Base-by-base conservation (phyloP, 2,329 filamentous ascomycete species). In the Alternaria dauci region DNA sequence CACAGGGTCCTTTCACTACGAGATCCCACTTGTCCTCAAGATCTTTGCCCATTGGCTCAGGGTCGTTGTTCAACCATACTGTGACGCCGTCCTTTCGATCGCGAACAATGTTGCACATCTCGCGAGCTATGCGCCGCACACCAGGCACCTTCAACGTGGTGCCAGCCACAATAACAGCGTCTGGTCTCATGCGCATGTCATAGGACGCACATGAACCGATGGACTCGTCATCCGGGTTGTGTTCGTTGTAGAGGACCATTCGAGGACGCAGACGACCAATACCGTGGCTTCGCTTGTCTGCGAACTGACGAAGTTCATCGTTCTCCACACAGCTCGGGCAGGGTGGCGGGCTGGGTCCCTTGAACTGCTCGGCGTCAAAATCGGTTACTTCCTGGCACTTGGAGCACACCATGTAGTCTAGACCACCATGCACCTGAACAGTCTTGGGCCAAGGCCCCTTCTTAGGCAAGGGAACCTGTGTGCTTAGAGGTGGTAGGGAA, bases 211-310 rank as follows among this genome's bases (percentile, higher is more conserved):
- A 94, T 23, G 92, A 92, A 43, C 94, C 94, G 76, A 99, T 99
- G 14, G 95, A 94, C 70, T 97, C 94, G 68, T 95, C 93, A 67
- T 99, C 95, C 0, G 95, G 95, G 75, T 98, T 97, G 76, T 92
- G 91, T 78, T 99, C 95, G 76, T 98, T 97, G 82, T 99, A 99
- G 9, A 99, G 85, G 5, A 98, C 94, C 82, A 99, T 97, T 58
- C 95, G 88, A 23, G 95, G 95, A 23, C 95, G 88, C 64, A 99
- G 82, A 62, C 92, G 89, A 42, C 95, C 95, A 70, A 99, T 91
- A 1, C 95, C 95, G 73, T 97, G 95, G 74, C 94, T 96, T 60
- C 95, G 89, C 80, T 97, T 94, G 50, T 94, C 93, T 12, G 89
- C 91, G 63, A 88, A 84, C 16, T 90, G 91, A 71, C 95, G 91